Conservation (phyloP, 768 basidiomycete genomes). For the Chiua virens region DNA sequence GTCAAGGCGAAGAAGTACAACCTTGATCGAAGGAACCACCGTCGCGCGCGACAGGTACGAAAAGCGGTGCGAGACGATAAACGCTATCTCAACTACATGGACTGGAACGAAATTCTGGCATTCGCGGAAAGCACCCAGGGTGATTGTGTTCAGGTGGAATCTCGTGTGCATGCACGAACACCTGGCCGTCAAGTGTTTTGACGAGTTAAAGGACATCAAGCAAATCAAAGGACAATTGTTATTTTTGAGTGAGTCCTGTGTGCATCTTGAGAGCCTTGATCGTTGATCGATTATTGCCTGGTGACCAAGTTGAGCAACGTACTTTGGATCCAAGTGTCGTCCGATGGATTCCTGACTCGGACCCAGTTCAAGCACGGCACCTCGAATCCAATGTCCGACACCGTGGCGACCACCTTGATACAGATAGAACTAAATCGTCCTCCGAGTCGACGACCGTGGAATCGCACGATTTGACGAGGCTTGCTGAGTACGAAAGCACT, state of each 20-base stretch:
- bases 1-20: neutral
- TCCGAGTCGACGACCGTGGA: too few species aligned
- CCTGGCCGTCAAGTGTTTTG: neutral
- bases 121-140: too few species aligned
- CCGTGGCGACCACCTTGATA: too few species aligned
- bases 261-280: too few species aligned
- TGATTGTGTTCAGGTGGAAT: neutral
- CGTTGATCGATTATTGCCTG: neutral
- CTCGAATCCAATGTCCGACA: too few species aligned
- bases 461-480: too few species aligned
- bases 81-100: neutral
- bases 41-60: neutral
- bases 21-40: neutral
- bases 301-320: neutral
- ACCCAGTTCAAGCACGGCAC: too few species aligned
- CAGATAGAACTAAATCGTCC: too few species aligned
- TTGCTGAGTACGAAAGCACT: too few species aligned
- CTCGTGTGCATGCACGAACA: conserved; percentile 2
- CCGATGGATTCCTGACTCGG: too few species aligned
- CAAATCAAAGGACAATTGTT: neutral
- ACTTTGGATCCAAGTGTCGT: too few species aligned
- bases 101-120: too few species aligned
- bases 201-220: neutral
- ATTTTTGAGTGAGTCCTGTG: neutral
- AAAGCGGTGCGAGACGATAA: neutral